Base-by-base conservation (phyloP, 2,329 filamentous ascomycete genomes). In the Colletotrichum endophyticum region DNA sequence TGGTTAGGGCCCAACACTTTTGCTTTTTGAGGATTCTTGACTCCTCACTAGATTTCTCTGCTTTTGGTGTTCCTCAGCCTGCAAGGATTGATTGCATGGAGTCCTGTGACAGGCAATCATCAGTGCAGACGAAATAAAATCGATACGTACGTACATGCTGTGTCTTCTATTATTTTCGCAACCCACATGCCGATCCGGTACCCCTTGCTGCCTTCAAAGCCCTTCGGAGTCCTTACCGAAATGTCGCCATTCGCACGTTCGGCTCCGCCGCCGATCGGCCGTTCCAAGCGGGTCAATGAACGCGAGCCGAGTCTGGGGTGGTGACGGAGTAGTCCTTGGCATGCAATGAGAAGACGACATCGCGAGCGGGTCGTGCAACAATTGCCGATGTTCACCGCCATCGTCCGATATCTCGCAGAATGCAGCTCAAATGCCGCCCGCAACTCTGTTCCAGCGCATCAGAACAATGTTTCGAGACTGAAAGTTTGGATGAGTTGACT, bases 1-100 rank as follows among this genome's bases (percentile, higher is more conserved):
- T 74, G 67, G 72, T 71, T 61, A 74, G 72, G 72, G 66, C 72
- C 72, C n/a, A 25, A 8, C 0, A 9, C 15, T 44, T 70, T 70
- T 66, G 56, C 56, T 22, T 30, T 28, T 28, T 63, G 30, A 36
- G 12, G 11, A 6, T 4, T 34, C 1, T 15, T 30, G 15, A 25
- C 19, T n/a, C 27, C 28, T 28, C 22, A 25, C 16, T 59, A 9
- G 16, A 8, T 19, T 39, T 39, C 16, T 39, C 16, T 39, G 36
- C 36, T 44, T 44, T 11, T 16, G 16, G 8, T 44, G 8, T 11
- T 44, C 39, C 5, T 44, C 39, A 3, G 16, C 16, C 19, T 9
- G 1, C 16, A 19, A 44, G 13, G 32, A 34, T 34, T 34, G 32
- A 34, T 7, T 7, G 5, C 8, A n/a, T 44, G 39, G 39, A 44